Conservation (phyloP, 1,284 basidiomycete genomes). For the Boletus sp. region DNA sequence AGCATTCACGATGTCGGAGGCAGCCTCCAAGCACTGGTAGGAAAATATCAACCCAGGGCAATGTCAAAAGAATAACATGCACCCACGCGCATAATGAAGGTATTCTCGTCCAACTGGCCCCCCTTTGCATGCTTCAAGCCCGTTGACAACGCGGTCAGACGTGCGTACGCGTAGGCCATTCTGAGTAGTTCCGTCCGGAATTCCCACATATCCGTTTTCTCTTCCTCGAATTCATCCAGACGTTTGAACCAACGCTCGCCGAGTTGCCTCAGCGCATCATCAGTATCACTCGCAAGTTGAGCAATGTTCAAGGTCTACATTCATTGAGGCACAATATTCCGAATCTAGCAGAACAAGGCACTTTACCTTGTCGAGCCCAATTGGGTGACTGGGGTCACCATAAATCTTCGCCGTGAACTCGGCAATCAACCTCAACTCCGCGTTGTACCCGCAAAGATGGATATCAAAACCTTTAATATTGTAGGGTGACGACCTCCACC, state of each 20-base stretch:
- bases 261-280: conserved; percentile 59
- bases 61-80: neutral
- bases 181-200: conserved; percentile 65
- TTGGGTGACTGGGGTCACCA: conserved; percentile 70
- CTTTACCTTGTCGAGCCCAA: conserved; percentile 65
- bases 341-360: neutral
- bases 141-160: conserved; percentile 67
- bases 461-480: conserved; percentile 74
- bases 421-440: conserved; percentile 62
- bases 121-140: conserved; percentile 75
- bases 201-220: conserved; percentile 46
- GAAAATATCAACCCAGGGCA: neutral
- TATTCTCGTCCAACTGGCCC: conserved; percentile 55
- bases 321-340: conserved; percentile 7
- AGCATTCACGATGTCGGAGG: conserved; percentile 57
- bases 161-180: conserved; percentile 66
- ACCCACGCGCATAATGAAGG: conserved; percentile 66
- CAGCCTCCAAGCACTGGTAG: conserved; percentile 24
- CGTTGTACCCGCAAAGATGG: conserved; percentile 71
- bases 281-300: conserved; percentile 59
- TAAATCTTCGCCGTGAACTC: conserved; percentile 64
- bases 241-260: conserved; percentile 55
- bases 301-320: conserved; percentile 57
- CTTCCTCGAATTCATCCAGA: conserved; percentile 49
- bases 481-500: conserved; percentile 69